Conservation (phyloP, 1,139 yeast species). For the Geotrichum citri-aurantii region DNA sequence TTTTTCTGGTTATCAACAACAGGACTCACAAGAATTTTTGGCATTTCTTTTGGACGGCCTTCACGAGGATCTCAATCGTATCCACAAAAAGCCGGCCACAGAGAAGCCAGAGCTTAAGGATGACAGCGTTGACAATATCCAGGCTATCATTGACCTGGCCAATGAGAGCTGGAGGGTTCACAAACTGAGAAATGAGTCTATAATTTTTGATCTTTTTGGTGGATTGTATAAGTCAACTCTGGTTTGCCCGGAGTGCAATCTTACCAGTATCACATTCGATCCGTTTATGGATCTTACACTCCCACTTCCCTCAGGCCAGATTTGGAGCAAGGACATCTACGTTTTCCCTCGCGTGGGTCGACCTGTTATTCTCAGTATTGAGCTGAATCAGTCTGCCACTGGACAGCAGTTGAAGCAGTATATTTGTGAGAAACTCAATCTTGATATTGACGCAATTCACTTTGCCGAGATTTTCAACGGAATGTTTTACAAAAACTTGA, state of each 20-base stretch:
- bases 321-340: conserved; percentile 65
- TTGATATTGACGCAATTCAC: conserved; percentile 39
- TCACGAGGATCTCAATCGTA: conserved; percentile 88
- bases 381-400: conserved; percentile 59
- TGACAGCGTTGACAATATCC: conserved; percentile 48
- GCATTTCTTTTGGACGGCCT: conserved; percentile 87
- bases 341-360: conserved; percentile 54
- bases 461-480: conserved; percentile 68
- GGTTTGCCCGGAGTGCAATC: conserved; percentile 78
- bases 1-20: conserved; percentile 87
- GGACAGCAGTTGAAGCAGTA: conserved; percentile 60
- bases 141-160: conserved; percentile 59
- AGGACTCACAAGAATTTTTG: conserved; percentile 91
- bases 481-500: conserved; percentile 66
- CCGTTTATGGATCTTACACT: conserved; percentile 89
- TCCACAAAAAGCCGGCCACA: conserved; percentile 72
- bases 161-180: conserved; percentile 77
- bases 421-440: conserved; percentile 40
- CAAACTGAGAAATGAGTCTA: conserved; percentile 74
- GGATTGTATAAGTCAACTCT: conserved; percentile 87
- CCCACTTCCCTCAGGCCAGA: conserved; percentile 74
- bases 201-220: conserved; percentile 78
- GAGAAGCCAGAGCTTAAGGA: conserved; percentile 81
- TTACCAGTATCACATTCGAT: conserved; percentile 84
- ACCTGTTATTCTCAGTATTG: conserved; percentile 56